Evolutionary conservation across 2,329 filamentous ascomycete species (phyloP).

Genomic region (Neonectria faginata): DNA sequence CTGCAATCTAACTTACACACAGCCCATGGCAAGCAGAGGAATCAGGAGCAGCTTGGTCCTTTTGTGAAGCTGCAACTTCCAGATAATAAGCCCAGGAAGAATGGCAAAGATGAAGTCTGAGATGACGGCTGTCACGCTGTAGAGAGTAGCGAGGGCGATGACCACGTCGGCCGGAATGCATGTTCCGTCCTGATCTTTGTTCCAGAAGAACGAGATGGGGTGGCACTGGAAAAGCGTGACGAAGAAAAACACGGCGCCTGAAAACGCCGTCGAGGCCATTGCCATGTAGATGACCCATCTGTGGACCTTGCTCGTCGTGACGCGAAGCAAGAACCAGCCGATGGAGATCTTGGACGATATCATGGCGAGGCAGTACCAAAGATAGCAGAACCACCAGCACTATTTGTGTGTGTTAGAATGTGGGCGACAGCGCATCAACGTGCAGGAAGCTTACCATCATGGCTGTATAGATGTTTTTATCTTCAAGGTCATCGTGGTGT

Average conservation of each 20-base stretch:
- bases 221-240: conserved; percentile 48
- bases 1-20: conserved; percentile 49
- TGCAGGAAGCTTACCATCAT: conserved; percentile 46
- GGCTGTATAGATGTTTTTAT: conserved; percentile 41
- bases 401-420: conserved; percentile 9
- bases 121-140: conserved; percentile 58
- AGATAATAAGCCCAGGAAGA: conserved; percentile 64
- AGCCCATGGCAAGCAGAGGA: conserved; percentile 65
- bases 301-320: conserved; percentile 39
- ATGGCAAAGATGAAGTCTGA: conserved; percentile 62
- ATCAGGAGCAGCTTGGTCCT: conserved; percentile 62
- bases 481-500: conserved; percentile 46
- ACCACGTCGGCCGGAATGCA: conserved; percentile 54
- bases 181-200: conserved; percentile 35
- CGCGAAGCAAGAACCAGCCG: conserved; percentile 50
- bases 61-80: conserved; percentile 62
- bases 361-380: conserved; percentile 44
- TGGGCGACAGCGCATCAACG: background rate
- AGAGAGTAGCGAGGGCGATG: conserved; percentile 60
- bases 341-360: conserved; percentile 51
- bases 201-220: conserved; percentile 47
- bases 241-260: conserved; percentile 48
- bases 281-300: conserved; percentile 45
- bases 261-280: conserved; percentile 45
- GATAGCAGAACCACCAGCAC: conserved; percentile 49